These are phyloP conservation scores for Russula abietina DNA, from an alignment of 768 basidiomycete species.

Conservation along the genomic window DNA sequence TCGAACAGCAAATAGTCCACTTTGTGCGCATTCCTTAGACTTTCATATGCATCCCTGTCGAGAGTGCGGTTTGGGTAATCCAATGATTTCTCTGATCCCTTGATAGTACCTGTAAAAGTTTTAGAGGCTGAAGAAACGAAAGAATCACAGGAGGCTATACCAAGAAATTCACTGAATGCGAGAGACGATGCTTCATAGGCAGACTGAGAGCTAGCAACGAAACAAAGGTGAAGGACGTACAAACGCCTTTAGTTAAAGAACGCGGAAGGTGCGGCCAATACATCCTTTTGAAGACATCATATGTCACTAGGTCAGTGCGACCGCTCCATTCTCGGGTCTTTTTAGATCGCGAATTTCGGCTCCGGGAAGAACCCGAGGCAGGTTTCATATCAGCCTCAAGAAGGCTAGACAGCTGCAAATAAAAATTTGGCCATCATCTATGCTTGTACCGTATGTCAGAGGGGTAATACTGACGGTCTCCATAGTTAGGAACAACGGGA, in stretches of 20 bases:
- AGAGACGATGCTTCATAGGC: constrained; percentile 46
- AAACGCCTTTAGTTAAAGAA: constrained; percentile 44
- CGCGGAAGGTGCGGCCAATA: constrained; percentile 62
- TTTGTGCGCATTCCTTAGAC: not conserved
- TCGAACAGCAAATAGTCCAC: constrained; percentile 38
- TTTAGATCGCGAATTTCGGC: constrained; percentile 1
- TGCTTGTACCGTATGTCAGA: not conserved
- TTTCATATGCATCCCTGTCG: constrained; percentile 10
- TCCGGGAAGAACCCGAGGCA: not conserved
- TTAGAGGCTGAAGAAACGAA: not conserved
- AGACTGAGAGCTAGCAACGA: not conserved
- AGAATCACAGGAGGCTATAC: constrained; percentile 28
- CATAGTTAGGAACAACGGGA: constrained; percentile 65
- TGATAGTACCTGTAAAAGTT: constrained; percentile 45
- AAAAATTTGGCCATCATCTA: not conserved
- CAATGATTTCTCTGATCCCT: constrained; percentile 57
- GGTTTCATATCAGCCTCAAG: constrained; percentile 42
- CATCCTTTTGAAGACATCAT: constrained; percentile 39
- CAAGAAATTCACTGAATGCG: constrained; percentile 62
- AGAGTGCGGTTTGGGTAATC: constrained; percentile 9
- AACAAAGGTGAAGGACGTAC: constrained; percentile 31
- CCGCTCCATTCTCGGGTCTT: constrained; percentile 1
- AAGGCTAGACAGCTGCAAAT: constrained; percentile 42
- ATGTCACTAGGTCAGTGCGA: constrained; percentile 35
- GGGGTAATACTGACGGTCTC: constrained; percentile 41